Evolutionary conservation across 805 yeast species (phyloP), one percentile per base, ranked within the genome.

Genomic region (Hanseniaspora vineae): DNA sequence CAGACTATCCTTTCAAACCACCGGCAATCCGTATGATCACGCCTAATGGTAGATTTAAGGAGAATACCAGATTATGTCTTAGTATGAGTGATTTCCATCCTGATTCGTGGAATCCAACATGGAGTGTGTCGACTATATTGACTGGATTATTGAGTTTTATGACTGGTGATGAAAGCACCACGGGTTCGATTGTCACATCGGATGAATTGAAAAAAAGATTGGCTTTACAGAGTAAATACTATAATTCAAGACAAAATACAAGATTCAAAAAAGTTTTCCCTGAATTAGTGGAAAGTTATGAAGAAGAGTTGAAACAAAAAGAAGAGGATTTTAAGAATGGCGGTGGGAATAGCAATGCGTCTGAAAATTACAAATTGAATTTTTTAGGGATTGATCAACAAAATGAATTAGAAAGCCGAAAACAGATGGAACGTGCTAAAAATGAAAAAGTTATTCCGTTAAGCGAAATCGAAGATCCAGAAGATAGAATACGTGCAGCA

Each of bases 81-180:
- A 80, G 89, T n/a, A 88, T 89, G 82, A 81, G 94, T 57, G 97
- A 89, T 66, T 89, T 78, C 63, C 97, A 89, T 57, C 96, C 96
- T 2, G 92, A 88, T 62, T 69, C 83, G 1, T 89, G 97, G 97
- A 88, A 89, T 62, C 97, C 97, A 1, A 87, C 95, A 6, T 89
- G 97, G 97, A 79, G 88, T 42, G 96, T 89, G 23, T 71, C 86
- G 33, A 88, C 97, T 0, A 89, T 89, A 18, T 70, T 89, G 55
- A 84, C 80, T 11, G 97, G 97, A 0, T 68, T 89, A 35, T 68
- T 89, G 54, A 85, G 95, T 60, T 89, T 89, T 58, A 89, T 89
- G 97, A 86, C 95, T 0, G 81, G 92, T 10, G 76, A 77, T 50
- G 97, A 89, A 55, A 67, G 75, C 23, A 85, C 96, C 1, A 81